phyloP scores from a whole-genome alignment of 768 basidiomycete genomes.

The Tylopilus intermedius region DNA sequence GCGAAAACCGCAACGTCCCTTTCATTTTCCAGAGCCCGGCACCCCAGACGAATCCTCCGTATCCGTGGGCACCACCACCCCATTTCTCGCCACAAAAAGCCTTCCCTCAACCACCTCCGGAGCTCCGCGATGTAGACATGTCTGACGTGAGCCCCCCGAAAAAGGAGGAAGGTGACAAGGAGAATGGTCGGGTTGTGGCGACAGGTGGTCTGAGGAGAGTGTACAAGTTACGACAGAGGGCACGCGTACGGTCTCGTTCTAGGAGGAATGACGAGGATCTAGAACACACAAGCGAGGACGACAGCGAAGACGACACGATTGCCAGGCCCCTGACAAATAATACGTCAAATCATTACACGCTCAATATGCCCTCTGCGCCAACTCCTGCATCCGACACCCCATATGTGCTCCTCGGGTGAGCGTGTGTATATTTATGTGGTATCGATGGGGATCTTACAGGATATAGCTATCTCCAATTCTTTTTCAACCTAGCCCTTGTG shows the following conservation, averaged over 20 bases:
- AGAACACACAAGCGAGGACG: conserved; percentile 39
- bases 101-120: conserved; percentile 46
- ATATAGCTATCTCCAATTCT: conserved; percentile 83
- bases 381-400: conserved; percentile 61
- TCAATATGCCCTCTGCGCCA: conserved; percentile 67
- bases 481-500: conserved; percentile 85
- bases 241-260: conserved; percentile 30
- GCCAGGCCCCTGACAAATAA: conserved; percentile 42
- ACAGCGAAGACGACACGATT: conserved; percentile 46
- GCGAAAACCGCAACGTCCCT: conserved; percentile 61
- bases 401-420: conserved; percentile 82
- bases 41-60: conserved; percentile 38
- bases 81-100: conserved; percentile 56
- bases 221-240: conserved; percentile 55
- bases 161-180: conserved; percentile 37
- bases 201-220: conserved; percentile 63
- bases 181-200: conserved; percentile 49
- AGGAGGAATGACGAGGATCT: conserved; percentile 23
- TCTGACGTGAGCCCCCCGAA: conserved; percentile 61
- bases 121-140: conserved; percentile 72
- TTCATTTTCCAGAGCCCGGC: conserved; percentile 64
- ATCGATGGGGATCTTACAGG: conserved; percentile 15
- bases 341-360: conserved; percentile 76
- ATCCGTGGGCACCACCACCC: conserved; percentile 64
- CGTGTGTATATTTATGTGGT: conserved; percentile 1